Conservation (phyloP, 768 basidiomycete species). For the Collybiopsis luxurians region DNA sequence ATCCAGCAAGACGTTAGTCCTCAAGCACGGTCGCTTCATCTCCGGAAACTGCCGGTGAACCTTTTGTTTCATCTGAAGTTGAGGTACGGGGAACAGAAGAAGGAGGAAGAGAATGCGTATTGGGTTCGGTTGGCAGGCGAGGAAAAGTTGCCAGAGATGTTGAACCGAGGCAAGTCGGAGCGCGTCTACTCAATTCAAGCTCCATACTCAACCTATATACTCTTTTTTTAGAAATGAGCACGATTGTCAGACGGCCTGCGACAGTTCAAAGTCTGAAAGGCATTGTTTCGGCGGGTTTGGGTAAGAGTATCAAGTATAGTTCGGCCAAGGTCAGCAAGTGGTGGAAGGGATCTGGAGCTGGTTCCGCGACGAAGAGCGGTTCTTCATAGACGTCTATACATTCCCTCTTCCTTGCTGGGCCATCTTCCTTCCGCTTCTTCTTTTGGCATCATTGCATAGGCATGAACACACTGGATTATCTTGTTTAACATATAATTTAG, state of each 20-base stretch:
- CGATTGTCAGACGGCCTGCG: conserved; percentile 81
- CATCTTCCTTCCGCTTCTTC: not conserved
- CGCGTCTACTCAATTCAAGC: not conserved
- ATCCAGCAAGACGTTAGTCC: conserved; percentile 77
- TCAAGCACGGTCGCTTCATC: conserved; percentile 65
- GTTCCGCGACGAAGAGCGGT: not conserved
- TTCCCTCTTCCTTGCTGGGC: not conserved
- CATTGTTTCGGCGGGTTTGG: conserved; percentile 74
- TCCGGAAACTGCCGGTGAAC: conserved; percentile 75
- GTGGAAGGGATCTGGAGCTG: conserved; percentile 47
- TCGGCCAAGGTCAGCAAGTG: conserved; percentile 83
- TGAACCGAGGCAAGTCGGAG: conserved; percentile 49
- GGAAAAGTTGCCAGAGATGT: conserved; percentile 74
- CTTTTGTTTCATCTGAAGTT: conserved; percentile 56
- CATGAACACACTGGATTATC: not conserved
- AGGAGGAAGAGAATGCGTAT: conserved; percentile 71
- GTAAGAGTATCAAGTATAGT: conserved; percentile 76
- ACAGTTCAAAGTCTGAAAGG: conserved; percentile 86
- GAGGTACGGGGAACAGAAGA: conserved; percentile 42
- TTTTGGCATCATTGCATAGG: not conserved
- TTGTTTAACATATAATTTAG: not conserved
- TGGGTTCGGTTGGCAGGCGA: conserved; percentile 65
- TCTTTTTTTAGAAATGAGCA: conserved; percentile 56
- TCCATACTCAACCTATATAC: not conserved
- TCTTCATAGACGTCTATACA: not conserved